These are phyloP conservation scores for Trichoderma lentiforme DNA, from an alignment of 2,329 filamentous ascomycete genomes.

Conservation along the genomic window DNA sequence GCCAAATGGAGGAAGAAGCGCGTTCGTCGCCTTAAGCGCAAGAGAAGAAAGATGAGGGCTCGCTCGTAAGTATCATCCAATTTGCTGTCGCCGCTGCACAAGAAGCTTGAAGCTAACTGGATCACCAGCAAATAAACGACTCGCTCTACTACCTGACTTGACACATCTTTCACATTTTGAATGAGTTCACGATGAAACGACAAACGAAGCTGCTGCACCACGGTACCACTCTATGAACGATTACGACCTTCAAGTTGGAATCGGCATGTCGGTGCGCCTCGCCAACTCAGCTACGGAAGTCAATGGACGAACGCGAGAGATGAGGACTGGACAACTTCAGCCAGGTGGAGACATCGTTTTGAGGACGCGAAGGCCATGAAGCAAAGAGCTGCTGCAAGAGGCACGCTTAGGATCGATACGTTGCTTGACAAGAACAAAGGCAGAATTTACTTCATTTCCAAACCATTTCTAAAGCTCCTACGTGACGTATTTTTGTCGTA, in stretches of 20 bases:
- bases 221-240: not conserved
- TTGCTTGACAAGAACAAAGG: constrained; percentile 28
- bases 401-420: constrained; percentile 26
- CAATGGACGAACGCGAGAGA: constrained; percentile 32
- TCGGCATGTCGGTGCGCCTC: constrained; percentile 12
- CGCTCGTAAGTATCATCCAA: constrained; percentile 70
- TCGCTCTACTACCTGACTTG: constrained; percentile 56
- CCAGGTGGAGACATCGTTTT: constrained; percentile 32
- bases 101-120: constrained; percentile 33
- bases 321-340: constrained; percentile 32
- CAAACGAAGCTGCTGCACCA: constrained; percentile 24
- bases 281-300: constrained; percentile 20
- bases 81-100: not conserved
- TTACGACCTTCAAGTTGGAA: not conserved
- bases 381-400: constrained; percentile 28
- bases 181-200: constrained; percentile 33
- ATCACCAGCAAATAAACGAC: constrained; percentile 62
- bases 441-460: constrained; percentile 25
- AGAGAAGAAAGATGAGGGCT: constrained; percentile 99
- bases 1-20: constrained; percentile 99
- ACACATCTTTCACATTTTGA: constrained; percentile 42
- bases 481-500: not conserved
- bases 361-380: constrained; percentile 27
- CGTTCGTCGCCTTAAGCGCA: constrained; percentile 97
- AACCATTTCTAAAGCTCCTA: not conserved